These are phyloP conservation scores for Mortierella sp. DNA, from an alignment of 371 early-diverging fungal genomes.

Conservation along the genomic window DNA sequence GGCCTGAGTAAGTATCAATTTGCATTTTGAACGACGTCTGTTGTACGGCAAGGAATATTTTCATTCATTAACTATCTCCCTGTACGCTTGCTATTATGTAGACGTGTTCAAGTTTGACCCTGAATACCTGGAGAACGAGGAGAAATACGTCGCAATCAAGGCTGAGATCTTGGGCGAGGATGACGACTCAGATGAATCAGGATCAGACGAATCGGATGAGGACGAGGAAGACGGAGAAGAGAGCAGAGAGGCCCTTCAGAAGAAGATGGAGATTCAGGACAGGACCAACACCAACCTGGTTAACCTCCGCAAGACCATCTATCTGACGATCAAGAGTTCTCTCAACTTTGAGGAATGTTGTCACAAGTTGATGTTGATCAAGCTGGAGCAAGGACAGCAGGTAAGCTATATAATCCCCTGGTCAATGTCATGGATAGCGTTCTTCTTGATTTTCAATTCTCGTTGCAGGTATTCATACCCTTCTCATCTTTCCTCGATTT, in stretches of 20 bases:
- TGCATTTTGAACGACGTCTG: neutral
- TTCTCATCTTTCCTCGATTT: neutral
- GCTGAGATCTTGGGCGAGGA: slow-evolving; percentile 93
- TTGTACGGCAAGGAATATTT: neutral
- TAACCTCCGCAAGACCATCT: slow-evolving; percentile 92
- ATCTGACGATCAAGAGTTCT: slow-evolving; percentile 96
- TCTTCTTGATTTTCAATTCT: neutral
- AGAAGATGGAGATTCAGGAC: slow-evolving; percentile 86
- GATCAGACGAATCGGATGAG: slow-evolving; percentile 61
- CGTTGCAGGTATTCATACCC: neutral
- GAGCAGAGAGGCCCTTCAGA: slow-evolving; percentile 38
- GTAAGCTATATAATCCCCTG: slow-evolving; percentile 39
- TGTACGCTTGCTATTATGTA: slow-evolving; percentile 12
- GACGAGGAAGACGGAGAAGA: slow-evolving; percentile 69
- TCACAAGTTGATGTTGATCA: slow-evolving; percentile 93
- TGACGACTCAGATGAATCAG: slow-evolving; percentile 64
- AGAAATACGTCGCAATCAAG: slow-evolving; percentile 84
- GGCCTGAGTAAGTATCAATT: slow-evolving; percentile 68
- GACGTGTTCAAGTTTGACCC: slow-evolving; percentile 88
- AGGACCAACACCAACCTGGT: slow-evolving; percentile 91
- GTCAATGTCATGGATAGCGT: neutral
- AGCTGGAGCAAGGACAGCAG: slow-evolving; percentile 88
- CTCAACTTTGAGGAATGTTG: slow-evolving; percentile 96
- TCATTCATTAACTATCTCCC: neutral
- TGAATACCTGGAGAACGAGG: slow-evolving; percentile 87